Evolutionary conservation across 2,329 filamentous ascomycete species (phyloP), one percentile per base, ranked within the genome.

Genomic region (Aspergillus vadensis): DNA sequence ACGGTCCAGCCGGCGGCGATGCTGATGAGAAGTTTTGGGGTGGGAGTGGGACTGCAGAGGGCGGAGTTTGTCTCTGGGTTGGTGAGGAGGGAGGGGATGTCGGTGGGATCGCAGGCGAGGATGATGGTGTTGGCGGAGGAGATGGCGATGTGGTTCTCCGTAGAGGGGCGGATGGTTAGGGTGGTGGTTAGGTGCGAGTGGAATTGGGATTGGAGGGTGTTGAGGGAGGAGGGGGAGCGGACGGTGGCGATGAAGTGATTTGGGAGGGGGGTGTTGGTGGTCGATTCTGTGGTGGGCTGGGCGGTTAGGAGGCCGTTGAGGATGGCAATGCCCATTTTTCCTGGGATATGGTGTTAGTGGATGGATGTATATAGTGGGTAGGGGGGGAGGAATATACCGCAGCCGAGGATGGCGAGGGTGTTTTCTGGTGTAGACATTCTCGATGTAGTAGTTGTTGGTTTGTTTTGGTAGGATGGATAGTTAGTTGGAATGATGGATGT

Each of bases 241-340:
- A 27, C 21, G 38, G 52, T 55, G 8, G 52, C 39, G 38, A 32
- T 55, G 38, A 25, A 55, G 52, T 2, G 4, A 10, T 8, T 30
- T 25, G 52, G 52, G n/a, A 55, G 52, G 7, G 36, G 9, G 21
- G 38, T 44, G n/a, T 21, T 55, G 21, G 10, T 44, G 36, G 36
- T 54, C 3, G n/a, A 21, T 10, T 36, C 30, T 32, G 19, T n/a
- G 27, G 57, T n/a, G 17, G 50, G 3, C 21, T 44, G 41, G 36
- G 36, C 8, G 38, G 23, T 3, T 5, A 55, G 21, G 23, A 55
- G 52, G 38, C 52, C 52, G 25, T 44, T 44, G 19, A 55, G 52
- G 38, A 55, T 55, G 23, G 52, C 52, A 25, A 39, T 55, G 52
- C 52, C 52, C 52, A 55, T 55, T 36, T 55, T 55, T 32, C 52